Evolutionary conservation across 1,139 yeast species (phyloP).

Genomic region (Candida sp.): DNA sequence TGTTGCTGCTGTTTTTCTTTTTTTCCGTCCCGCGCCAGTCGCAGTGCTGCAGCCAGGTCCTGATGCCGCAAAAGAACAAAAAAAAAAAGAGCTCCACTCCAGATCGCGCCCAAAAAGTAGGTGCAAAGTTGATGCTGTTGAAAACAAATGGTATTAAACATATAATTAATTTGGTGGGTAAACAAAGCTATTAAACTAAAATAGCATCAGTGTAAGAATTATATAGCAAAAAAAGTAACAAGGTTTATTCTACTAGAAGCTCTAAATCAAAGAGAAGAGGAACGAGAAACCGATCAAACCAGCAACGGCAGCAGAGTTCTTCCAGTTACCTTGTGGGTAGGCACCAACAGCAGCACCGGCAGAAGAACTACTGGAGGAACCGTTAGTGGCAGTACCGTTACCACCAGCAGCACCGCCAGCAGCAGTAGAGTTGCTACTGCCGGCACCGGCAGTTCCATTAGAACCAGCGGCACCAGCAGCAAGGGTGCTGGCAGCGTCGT

Average conservation of each 20-base stretch:
- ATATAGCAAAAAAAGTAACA: not conserved
- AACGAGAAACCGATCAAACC: constrained; percentile 44
- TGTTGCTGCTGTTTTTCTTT: too few relatives aligned
- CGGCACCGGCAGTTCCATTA: constrained; percentile 1
- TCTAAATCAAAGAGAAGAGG: constrained; percentile 35
- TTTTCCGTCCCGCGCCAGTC: not conserved
- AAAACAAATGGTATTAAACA: not conserved
- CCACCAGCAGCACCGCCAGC: constrained; percentile 5
- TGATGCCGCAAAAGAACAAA: not conserved
- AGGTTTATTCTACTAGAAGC: not conserved
- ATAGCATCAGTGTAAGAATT: not conserved
- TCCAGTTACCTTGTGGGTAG: constrained; percentile 35
- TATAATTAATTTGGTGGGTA: not conserved
- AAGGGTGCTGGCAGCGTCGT: constrained; percentile 11
- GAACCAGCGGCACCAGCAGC: constrained; percentile 10
- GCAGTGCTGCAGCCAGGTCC: not conserved
- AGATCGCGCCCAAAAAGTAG: not conserved
- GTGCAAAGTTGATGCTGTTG: not conserved
- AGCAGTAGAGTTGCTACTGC: constrained; percentile 10
- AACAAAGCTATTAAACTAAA: not conserved
- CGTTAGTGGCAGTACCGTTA: constrained; percentile 7
- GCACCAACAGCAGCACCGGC: constrained; percentile 15
- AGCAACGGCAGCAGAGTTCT: constrained; percentile 41
- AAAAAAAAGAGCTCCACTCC: not conserved
- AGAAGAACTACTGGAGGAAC: constrained; percentile 15